Evolutionary conservation across 208 protist genomes (phyloP).

Genomic region (Trypanosoma vivax): DNA sequence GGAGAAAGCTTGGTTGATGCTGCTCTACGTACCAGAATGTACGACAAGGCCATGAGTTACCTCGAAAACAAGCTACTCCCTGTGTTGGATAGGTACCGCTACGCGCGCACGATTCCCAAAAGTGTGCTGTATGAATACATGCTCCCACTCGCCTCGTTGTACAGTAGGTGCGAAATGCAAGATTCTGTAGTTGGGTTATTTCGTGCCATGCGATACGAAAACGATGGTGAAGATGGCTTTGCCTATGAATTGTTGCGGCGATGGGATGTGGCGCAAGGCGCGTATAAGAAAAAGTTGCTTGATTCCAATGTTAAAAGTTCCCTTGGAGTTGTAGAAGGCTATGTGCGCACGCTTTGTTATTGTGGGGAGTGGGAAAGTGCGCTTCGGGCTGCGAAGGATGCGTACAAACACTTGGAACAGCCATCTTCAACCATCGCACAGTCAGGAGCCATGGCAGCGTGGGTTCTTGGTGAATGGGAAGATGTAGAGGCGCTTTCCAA

Average conservation of each 20-base stretch:
- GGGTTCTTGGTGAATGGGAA: slow-evolving; percentile 78
- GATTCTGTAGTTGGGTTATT: slow-evolving; percentile 88
- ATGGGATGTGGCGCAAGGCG: slow-evolving; percentile 79
- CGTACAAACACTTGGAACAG: slow-evolving; percentile 1
- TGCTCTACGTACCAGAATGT: slow-evolving; percentile 80
- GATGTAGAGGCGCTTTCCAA: slow-evolving; percentile 72
- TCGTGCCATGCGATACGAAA: slow-evolving; percentile 66
- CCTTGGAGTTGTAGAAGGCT: slow-evolving; percentile 45
- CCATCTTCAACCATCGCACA: slow-evolving; percentile 59
- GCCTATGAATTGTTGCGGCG: slow-evolving; percentile 80
- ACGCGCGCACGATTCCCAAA: slow-evolving; percentile 45
- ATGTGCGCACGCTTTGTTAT: slow-evolving; percentile 83
- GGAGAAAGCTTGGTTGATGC: slow-evolving; percentile 77
- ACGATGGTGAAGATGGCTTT: slow-evolving; percentile 72
- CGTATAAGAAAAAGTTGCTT: slow-evolving; percentile 59
- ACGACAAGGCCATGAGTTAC: slow-evolving; percentile 87
- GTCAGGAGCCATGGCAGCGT: slow-evolving; percentile 78
- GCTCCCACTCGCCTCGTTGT: slow-evolving; percentile 82
- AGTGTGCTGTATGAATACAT: slow-evolving; percentile 72
- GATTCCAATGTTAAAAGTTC: slow-evolving; percentile 9
- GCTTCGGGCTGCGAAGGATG: slow-evolving; percentile 39
- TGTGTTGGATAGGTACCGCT: slow-evolving; percentile 66
- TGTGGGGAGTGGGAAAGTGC: slow-evolving; percentile 81
- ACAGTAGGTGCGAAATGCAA: slow-evolving; percentile 88
- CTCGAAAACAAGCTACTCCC: slow-evolving; percentile 67